These are phyloP conservation scores for Plectosphaerella sp. DNA, from an alignment of 2,329 filamentous ascomycete genomes.

Conservation along the genomic window DNA sequence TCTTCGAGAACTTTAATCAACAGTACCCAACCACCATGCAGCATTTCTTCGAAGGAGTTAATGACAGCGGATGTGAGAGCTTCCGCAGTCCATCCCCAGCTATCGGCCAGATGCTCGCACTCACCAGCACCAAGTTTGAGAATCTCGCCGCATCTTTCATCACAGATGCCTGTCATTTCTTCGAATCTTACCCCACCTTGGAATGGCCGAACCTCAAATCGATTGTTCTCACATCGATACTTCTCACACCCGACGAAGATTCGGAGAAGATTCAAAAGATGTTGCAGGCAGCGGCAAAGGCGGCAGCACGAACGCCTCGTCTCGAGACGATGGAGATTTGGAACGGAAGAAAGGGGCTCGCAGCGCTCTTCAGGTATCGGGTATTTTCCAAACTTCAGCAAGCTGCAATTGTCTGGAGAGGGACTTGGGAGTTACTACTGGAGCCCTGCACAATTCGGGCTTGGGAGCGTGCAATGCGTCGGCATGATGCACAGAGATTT, in stretches of 20 bases:
- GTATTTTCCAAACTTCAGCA: slow-evolving; percentile 1
- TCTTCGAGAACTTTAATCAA: slow-evolving; percentile 28
- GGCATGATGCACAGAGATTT: slow-evolving; percentile 13
- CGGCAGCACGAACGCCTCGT: slow-evolving; percentile 23
- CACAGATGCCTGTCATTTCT: slow-evolving; percentile 21
- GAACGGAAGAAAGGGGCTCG: slow-evolving; percentile 25
- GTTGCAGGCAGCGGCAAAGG: slow-evolving; percentile 18
- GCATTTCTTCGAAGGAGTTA: slow-evolving; percentile 4
- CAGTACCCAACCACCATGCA: slow-evolving; percentile 17
- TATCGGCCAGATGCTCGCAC: slow-evolving; percentile 13
- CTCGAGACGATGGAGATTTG: slow-evolving; percentile 28
- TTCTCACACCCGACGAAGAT: slow-evolving; percentile 16
- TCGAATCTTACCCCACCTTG: slow-evolving; percentile 17
- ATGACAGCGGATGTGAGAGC: slow-evolving; percentile 7
- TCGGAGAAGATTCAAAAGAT: slow-evolving; percentile 15
- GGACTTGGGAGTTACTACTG: slow-evolving; percentile 22
- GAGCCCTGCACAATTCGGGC: slow-evolving; percentile 14
- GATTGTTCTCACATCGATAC: slow-evolving; percentile 23
- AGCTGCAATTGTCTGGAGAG: slow-evolving; percentile 20
- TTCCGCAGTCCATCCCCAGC: slow-evolving; percentile 11
- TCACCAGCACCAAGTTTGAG: slow-evolving; percentile 17
- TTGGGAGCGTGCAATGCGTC: slow-evolving; percentile 21
- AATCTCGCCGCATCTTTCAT: slow-evolving; percentile 20
- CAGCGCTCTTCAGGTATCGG: slow-evolving; percentile 24
- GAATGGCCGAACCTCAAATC: slow-evolving; percentile 24